Evolutionary conservation across 83 land plant species (phyloP).

Genomic region (Diphasiastrum complanatum): DNA sequence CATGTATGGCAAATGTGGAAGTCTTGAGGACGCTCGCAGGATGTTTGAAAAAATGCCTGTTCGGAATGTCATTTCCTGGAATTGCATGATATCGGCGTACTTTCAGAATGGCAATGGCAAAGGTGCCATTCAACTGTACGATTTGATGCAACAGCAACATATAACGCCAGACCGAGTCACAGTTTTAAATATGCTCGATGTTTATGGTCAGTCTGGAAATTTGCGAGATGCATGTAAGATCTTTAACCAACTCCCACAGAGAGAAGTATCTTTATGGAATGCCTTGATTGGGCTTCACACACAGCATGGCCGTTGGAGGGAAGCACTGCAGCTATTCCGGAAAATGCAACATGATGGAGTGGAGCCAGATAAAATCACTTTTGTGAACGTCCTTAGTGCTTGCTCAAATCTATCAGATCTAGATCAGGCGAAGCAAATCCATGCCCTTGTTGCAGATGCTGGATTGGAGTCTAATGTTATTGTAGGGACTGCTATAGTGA

Average conservation of each 20-base stretch:
- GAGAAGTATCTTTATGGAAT: not conserved
- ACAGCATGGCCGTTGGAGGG: not conserved
- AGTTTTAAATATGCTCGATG: no score
- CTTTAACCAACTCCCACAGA: no score
- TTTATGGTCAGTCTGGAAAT: no score
- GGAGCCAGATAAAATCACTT: slow-evolving; percentile 25
- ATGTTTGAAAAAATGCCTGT: slow-evolving; percentile 34
- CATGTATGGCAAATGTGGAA: slow-evolving; percentile 43
- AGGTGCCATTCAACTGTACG: not conserved
- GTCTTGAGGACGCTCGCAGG: slow-evolving; percentile 31
- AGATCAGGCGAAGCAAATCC: slow-evolving; percentile 29
- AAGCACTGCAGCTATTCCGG: slow-evolving; percentile 34
- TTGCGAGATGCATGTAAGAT: no score
- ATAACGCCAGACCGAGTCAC: no score
- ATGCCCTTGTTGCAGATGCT: slow-evolving; percentile 15
- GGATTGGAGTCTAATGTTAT: slow-evolving; percentile 15
- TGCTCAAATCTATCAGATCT: slow-evolving; percentile 36
- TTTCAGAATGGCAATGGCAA: not conserved
- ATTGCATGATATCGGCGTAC: not conserved
- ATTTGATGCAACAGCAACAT: no score
- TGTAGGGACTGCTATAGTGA: slow-evolving; percentile 36
- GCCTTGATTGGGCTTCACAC: not conserved
- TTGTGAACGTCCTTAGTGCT: slow-evolving; percentile 32
- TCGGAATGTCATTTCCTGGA: slow-evolving; percentile 19
- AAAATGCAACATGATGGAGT: slow-evolving; percentile 18